phyloP scores from a whole-genome alignment of 2,329 filamentous ascomycete species.

The Sordariomycetes sp. region DNA sequence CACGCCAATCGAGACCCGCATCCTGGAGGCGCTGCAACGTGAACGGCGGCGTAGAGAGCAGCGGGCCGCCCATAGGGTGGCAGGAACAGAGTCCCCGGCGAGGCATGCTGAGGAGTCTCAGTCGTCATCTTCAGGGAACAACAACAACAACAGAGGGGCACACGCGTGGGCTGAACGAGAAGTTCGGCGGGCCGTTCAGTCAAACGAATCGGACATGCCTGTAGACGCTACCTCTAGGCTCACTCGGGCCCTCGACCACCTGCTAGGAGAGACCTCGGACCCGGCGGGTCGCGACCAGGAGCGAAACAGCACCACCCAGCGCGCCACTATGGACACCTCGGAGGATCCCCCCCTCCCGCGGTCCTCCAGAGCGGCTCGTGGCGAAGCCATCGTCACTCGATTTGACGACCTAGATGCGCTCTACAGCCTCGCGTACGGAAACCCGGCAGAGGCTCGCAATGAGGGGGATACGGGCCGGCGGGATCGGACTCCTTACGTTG shows the following conservation, averaged over 20 bases:
- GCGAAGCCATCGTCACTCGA: neutral
- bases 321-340: constrained; percentile 5
- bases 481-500: constrained; percentile 9
- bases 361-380: neutral
- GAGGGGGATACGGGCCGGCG: constrained; percentile 4
- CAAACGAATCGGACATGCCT: neutral
- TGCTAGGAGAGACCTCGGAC: constrained; percentile 25
- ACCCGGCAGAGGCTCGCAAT: neutral
- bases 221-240: constrained; percentile 15
- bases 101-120: neutral
- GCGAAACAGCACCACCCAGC: constrained; percentile 21
- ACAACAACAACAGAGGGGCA: neutral
- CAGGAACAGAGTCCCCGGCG: neutral
- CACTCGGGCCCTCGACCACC: constrained; percentile 26
- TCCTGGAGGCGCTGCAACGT: constrained; percentile 44
- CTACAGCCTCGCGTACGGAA: constrained; percentile 23
- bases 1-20: constrained; percentile 41
- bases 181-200: neutral
- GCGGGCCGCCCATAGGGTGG: constrained; percentile 1
- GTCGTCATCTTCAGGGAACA: neutral
- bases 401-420: constrained; percentile 32
- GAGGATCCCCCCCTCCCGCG: constrained; percentile 1
- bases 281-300: constrained; percentile 22
- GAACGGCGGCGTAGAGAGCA: constrained; percentile 40
- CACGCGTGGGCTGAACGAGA: constrained; percentile 2